Conservation (phyloP, 163 green algal genomes). For the Prototheca wickerhamii region DNA sequence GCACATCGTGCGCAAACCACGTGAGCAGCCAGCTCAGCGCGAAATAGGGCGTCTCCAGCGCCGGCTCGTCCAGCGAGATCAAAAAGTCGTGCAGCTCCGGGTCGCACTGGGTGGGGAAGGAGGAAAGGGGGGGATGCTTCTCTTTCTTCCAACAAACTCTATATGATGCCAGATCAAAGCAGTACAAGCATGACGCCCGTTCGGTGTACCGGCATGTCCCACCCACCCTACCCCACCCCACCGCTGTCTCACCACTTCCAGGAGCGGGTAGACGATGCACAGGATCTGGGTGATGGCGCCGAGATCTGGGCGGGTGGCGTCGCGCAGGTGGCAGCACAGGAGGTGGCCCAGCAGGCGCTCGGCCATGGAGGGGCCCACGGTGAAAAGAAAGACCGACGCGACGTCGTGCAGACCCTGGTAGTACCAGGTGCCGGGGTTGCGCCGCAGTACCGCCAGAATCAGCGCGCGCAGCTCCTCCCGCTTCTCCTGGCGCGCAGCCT, state of each 20-base stretch:
- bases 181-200: no score
- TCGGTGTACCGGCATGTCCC: no score
- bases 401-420: slow-evolving; percentile 89
- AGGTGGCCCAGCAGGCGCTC: slow-evolving; percentile 57
- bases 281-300: slow-evolving; percentile 65
- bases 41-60: slow-evolving; percentile 47
- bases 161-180: no score
- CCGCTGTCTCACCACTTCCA: slow-evolving; percentile 25
- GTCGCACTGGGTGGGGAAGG: slow-evolving; percentile 35
- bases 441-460: slow-evolving; percentile 54
- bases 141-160: no score
- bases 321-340: slow-evolving; percentile 51
- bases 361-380: slow-evolving; percentile 39
- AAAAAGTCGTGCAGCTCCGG: slow-evolving; percentile 38
- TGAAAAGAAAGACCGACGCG: slow-evolving; percentile 76
- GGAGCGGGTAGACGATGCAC: slow-evolving; percentile 44
- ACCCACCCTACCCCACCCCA: background rate
- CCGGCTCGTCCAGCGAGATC: slow-evolving; percentile 25
- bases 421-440: slow-evolving; percentile 55
- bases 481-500: slow-evolving; percentile 39
- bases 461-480: slow-evolving; percentile 53
- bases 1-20: slow-evolving; percentile 81
- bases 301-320: slow-evolving; percentile 66
- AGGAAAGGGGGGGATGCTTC: background rate
- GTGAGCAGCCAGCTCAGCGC: slow-evolving; percentile 77